Evolutionary conservation across 306 rosid genomes (phyloP).

Genomic region (Dryas alaskensis): DNA sequence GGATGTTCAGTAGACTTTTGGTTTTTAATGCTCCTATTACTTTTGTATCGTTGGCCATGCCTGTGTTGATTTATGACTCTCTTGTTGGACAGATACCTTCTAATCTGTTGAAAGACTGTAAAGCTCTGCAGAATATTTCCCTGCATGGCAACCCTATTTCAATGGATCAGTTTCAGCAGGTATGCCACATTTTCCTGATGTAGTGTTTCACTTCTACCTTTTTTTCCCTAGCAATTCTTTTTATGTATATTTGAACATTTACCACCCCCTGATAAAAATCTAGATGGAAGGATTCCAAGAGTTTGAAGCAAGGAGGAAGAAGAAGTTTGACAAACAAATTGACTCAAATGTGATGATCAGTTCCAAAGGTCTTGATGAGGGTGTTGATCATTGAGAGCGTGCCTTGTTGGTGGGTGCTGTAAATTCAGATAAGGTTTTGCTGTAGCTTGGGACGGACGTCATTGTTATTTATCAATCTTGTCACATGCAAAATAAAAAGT

Average conservation of each 20-base stretch:
- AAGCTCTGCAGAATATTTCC: constrained; percentile 83
- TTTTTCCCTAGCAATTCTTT: neutral
- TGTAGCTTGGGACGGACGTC: neutral
- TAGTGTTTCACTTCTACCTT: neutral
- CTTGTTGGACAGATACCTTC: constrained; percentile 57
- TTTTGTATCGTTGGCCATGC: neutral
- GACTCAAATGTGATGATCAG: constrained; percentile 88
- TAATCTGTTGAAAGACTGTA: constrained; percentile 79
- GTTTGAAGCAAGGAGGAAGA: constrained; percentile 84
- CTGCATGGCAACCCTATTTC: constrained; percentile 89
- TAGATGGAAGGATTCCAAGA: constrained; percentile 96
- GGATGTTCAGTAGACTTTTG: neutral
- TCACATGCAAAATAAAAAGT: constrained; percentile 14
- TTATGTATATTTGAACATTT: constrained; percentile 24
- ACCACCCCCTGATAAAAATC: neutral
- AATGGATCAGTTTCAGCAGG: constrained; percentile 95
- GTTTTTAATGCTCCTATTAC: neutral
- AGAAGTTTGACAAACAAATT: constrained; percentile 92
- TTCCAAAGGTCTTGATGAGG: constrained; percentile 92
- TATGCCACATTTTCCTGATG: constrained; percentile 25
- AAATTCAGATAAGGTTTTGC: constrained; percentile 19
- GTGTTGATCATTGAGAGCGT: constrained; percentile 67
- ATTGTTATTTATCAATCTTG: constrained; percentile 17
- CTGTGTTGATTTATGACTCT: constrained; percentile 9
- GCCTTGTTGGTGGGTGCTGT: constrained; percentile 13